Evolutionary conservation across 352 stramenopile species (phyloP).

Genomic region (Lagenidium sp.): DNA sequence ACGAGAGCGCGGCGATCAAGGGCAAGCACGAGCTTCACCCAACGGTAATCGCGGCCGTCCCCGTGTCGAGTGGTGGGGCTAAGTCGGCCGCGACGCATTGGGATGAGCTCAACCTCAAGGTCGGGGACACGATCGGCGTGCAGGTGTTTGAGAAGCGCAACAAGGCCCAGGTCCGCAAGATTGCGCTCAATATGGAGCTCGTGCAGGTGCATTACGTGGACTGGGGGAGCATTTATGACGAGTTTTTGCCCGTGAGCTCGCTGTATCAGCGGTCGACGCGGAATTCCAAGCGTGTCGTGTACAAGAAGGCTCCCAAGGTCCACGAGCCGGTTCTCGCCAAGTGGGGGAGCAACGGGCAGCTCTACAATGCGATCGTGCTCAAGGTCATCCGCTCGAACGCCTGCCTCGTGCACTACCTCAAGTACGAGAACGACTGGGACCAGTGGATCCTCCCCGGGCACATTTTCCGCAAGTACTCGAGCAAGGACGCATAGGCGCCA

Average conservation of each 20-base stretch:
- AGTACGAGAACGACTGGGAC: constrained; percentile 82
- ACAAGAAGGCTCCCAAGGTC: constrained; percentile 55
- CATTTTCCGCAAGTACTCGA: constrained; percentile 67
- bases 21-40: not conserved
- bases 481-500: not conserved
- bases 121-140: constrained; percentile 59
- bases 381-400: constrained; percentile 72
- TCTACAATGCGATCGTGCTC: constrained; percentile 75
- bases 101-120: constrained; percentile 46
- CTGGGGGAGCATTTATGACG: constrained; percentile 79
- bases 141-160: constrained; percentile 75
- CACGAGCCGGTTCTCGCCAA: constrained; percentile 67
- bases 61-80: not conserved
- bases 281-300: constrained; percentile 36
- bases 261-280: constrained; percentile 39
- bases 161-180: constrained; percentile 46
- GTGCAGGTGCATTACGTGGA: constrained; percentile 75
- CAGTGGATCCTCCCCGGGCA: constrained; percentile 71
- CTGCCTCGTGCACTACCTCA: constrained; percentile 75
- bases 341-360: constrained; percentile 55
- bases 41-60: not conserved
- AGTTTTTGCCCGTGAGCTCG: constrained; percentile 54
- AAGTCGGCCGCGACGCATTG: constrained; percentile 35
- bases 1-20: not conserved
- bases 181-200: constrained; percentile 60